phyloP scores from a whole-genome alignment of 1,284 basidiomycete genomes.

The Cryptococcus sp. region DNA sequence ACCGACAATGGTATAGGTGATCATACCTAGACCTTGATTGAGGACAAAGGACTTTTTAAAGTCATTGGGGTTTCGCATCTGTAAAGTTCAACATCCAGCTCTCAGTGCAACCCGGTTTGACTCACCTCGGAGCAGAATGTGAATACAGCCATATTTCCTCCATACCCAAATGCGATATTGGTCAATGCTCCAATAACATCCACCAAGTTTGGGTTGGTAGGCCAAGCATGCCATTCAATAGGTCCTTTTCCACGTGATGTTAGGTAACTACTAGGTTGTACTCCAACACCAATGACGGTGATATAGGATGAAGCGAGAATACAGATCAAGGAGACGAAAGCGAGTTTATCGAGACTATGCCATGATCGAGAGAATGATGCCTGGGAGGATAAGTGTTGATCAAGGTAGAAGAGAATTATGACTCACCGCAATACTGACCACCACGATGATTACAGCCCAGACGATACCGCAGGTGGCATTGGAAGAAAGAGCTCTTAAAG shows the following conservation, averaged over 20 bases:
- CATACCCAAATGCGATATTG: conserved; percentile 40
- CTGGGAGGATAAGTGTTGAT: background rate
- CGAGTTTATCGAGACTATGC: conserved; percentile 32
- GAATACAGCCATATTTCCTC: conserved; percentile 39
- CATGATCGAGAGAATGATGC: conserved; percentile 11
- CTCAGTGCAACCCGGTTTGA: background rate
- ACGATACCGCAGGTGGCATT: conserved; percentile 41
- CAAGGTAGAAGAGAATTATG: conserved; percentile 18
- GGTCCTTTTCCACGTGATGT: conserved; percentile 21
- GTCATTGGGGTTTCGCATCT: conserved; percentile 37
- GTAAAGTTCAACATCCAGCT: background rate
- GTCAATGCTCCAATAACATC: conserved; percentile 35
- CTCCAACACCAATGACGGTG: conserved; percentile 33
- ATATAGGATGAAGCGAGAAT: conserved; percentile 35
- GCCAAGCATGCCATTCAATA: conserved; percentile 29
- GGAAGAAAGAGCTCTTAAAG: conserved; percentile 26
- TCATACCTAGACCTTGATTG: conserved; percentile 25
- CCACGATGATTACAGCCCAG: conserved; percentile 32
- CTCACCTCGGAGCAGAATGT: conserved; percentile 33
- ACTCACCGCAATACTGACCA: conserved; percentile 11
- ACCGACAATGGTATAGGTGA: conserved; percentile 35
- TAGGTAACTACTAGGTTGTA: conserved; percentile 19
- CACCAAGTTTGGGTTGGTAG: conserved; percentile 27
- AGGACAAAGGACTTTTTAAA: conserved; percentile 42
- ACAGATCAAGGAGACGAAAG: conserved; percentile 29